A percentile compares a stretch with the other conserved stretches of the same genome.
These are phyloP conservation scores for Bocquillonia castaneifolia DNA, from an alignment of 441 rosid genomes.

Conservation along the genomic window DNA sequence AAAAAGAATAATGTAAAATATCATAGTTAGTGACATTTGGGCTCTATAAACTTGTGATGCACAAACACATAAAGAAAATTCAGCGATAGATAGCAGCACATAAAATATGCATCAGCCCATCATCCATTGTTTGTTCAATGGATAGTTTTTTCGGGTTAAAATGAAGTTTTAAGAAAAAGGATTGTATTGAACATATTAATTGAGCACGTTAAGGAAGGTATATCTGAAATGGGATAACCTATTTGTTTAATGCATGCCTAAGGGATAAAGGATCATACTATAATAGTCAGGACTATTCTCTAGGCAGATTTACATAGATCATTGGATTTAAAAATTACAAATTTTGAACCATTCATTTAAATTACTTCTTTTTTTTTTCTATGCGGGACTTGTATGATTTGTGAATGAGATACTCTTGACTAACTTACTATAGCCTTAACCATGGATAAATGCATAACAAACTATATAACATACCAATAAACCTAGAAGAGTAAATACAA, in stretches of 20 bases:
- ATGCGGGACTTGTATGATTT: too few species aligned
- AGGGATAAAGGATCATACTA: too few species aligned
- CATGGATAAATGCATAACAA: neutral
- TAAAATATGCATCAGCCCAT: neutral
- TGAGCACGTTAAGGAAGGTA: neutral
- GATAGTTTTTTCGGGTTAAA: neutral
- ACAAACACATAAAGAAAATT: neutral
- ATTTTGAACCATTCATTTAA: too few species aligned
- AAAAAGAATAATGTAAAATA: neutral
- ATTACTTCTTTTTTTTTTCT: too few species aligned
- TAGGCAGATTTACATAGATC: too few species aligned
- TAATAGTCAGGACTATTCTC: too few species aligned
- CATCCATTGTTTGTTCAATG: neutral
- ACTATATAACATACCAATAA: neutral
- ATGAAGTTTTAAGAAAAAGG: slow-evolving; percentile 1
- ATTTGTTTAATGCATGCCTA: too few species aligned
- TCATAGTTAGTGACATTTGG: neutral
- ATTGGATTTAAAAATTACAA: too few species aligned
- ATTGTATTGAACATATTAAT: neutral
- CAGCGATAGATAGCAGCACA: neutral
- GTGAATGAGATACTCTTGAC: too few species aligned
- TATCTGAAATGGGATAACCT: neutral
- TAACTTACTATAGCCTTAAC: neutral
- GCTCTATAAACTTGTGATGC: slow-evolving; percentile 6
- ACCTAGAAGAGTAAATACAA: neutral